Evolutionary conservation across 805 yeast genomes (phyloP), one percentile per base, ranked within the genome.

Genomic region (Citeromyces matritensis): DNA sequence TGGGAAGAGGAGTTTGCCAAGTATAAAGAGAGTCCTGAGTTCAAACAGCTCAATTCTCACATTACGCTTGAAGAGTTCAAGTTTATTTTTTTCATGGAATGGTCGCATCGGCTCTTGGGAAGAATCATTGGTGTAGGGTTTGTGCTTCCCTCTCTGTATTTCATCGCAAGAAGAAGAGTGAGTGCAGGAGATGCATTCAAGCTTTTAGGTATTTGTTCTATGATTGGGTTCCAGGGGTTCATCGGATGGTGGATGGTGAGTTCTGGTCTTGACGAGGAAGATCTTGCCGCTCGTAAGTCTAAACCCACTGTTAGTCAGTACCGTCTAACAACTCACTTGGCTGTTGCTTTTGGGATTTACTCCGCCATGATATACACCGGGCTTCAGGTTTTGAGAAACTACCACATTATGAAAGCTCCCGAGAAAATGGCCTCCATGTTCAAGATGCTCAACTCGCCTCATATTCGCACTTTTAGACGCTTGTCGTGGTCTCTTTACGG

Each of bases 211-310:
- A 67, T 91, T 29, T 69, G 94, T 27, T 73, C 65, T 0, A 57
- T 91, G 32, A 63, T 91, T 35, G 99, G 95, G 8, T 58, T 91
- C 30, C 98, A 91, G 60, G 98, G 98, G 33, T 80, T 77, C 33
- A 78, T 91, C 41, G 98, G 98, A 23, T 91, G 98, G 98, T 91
- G 99, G 99, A 91, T 91, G 98, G 98, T 91, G 32, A 74, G 81
- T 45, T 83, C 95, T 7, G 98, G 98, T 21, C 64, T 91, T 34
- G 94, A 85, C 48, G 79, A 78, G 45, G 66, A 76, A 28, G 78
- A 78, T 46, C 59, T 91, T 30, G 68, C 66, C 14, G 85, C 78
- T 40, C 69, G 95, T 49, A 79, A 70, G 29, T 74, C 94, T 1
- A 93, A 88, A 48, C 98, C 98, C n/a, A 84, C 98, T 0, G 98